phyloP scores from a whole-genome alignment of 2,329 filamentous ascomycete species.

The Elsinoe ampelina region DNA sequence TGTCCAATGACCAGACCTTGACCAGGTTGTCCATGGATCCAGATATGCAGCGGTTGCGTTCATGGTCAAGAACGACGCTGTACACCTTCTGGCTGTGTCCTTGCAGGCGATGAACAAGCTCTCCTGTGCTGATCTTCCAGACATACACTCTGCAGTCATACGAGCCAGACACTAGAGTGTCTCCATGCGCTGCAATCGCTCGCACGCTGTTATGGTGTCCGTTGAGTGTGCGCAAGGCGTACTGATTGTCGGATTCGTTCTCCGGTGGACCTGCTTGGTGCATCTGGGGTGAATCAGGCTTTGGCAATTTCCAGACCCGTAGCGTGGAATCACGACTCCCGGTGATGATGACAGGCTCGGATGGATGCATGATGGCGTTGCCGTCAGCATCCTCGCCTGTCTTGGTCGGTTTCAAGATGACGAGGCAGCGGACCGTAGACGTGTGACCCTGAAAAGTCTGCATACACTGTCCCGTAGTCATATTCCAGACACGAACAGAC shows the following conservation, averaged over 20 bases:
- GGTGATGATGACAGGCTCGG: conserved; percentile 92
- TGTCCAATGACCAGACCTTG: conserved; percentile 93
- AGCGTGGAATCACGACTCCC: conserved; percentile 91
- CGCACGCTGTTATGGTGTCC: conserved; percentile 92
- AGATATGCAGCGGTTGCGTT: conserved; percentile 89
- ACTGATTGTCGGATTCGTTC: conserved; percentile 74
- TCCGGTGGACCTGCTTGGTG: conserved; percentile 69
- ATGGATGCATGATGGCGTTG: conserved; percentile 75
- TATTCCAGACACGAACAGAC: conserved; percentile 99
- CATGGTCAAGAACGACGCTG: conserved; percentile 86
- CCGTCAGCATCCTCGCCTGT: conserved; percentile 64
- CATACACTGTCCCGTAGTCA: conserved; percentile 82
- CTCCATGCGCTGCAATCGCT: conserved; percentile 87
- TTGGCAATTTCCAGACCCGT: conserved; percentile 86
- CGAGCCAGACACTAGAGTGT: conserved; percentile 93
- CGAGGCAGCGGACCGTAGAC: conserved; percentile 88
- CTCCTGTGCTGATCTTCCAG: conserved; percentile 94
- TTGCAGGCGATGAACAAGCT: conserved; percentile 70
- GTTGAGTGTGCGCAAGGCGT: conserved; percentile 77
- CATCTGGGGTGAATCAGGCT: conserved; percentile 65
- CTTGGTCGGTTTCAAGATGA: conserved; percentile 81
- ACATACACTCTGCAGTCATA: conserved; percentile 94
- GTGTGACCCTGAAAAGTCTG: conserved; percentile 97
- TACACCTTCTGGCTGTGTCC: conserved; percentile 93
- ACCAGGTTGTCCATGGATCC: conserved; percentile 98